phyloP scores from a whole-genome alignment of 257 asterid species.

The Solanum bulbocastanum region DNA sequence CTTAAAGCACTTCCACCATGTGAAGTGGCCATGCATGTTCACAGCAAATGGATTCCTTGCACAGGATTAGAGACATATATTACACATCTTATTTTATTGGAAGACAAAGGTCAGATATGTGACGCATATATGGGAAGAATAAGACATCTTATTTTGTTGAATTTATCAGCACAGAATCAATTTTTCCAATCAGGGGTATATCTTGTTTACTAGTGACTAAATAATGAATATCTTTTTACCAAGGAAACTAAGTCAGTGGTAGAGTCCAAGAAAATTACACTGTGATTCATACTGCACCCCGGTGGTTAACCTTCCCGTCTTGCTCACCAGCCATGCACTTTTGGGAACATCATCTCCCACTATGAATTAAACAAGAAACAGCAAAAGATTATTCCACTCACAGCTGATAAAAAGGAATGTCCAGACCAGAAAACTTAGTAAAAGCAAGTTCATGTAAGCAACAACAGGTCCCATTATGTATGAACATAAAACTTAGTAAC shows the following conservation, averaged over 20 bases:
- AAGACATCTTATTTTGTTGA: background rate
- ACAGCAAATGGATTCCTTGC: background rate
- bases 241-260: background rate
- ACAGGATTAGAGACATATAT: background rate
- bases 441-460: background rate
- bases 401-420: background rate
- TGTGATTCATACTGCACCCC: conserved; percentile 88
- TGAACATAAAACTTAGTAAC: background rate
- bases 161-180: background rate
- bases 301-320: conserved; percentile 80
- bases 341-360: conserved; percentile 66
- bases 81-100: background rate
- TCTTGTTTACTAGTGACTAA: background rate
- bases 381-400: background rate
- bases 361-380: background rate
- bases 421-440: background rate
- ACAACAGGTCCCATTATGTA: background rate
- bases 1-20: background rate
- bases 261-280: conserved; percentile 34
- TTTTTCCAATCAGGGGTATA: background rate
- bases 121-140: background rate
- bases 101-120: background rate
- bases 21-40: background rate
- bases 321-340: conserved; percentile 86
- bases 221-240: background rate